Conservation (phyloP, 2,329 filamentous ascomycete species). For the Claviceps digitariae region DNA sequence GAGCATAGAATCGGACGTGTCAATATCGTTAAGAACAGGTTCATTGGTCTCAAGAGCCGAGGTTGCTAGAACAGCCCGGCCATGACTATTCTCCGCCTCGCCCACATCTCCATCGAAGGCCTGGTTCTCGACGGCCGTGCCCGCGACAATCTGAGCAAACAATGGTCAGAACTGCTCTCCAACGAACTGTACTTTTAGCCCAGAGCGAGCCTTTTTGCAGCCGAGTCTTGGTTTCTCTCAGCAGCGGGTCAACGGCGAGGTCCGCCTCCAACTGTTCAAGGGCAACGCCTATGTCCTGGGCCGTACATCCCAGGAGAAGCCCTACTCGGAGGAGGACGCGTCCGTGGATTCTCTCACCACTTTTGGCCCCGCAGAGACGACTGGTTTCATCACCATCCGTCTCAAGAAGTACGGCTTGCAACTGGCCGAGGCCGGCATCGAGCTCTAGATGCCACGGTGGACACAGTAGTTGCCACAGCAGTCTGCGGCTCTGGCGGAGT, state of each 20-base stretch:
- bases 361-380: constrained; percentile 27
- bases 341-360: constrained; percentile 33
- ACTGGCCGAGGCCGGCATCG: constrained; percentile 1
- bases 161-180: constrained; percentile 2
- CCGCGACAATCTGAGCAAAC: not conserved
- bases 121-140: constrained; percentile 1
- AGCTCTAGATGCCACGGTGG: not conserved
- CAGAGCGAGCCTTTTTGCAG: constrained; percentile 1
- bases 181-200: constrained; percentile 3
- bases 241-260: constrained; percentile 17
- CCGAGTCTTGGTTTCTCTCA: constrained; percentile 2
- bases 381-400: constrained; percentile 48
- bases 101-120: constrained; percentile 1
- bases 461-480: not conserved
- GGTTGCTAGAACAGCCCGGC: constrained; percentile 2
- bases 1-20: constrained; percentile 1
- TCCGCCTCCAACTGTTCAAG: constrained; percentile 19
- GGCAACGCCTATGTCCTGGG: constrained; percentile 27
- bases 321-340: constrained; percentile 33
- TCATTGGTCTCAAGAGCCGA: constrained; percentile 1
- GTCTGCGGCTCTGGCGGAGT: not conserved
- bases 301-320: constrained; percentile 26
- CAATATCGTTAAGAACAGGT: not conserved
- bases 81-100: constrained; percentile 1
- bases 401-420: constrained; percentile 29